Percentiles rank a stretch among this genome's conserved stretches.
Evolutionary conservation across 148 eudicot species (phyloP).

Genomic region (Euryodendron excelsum): DNA sequence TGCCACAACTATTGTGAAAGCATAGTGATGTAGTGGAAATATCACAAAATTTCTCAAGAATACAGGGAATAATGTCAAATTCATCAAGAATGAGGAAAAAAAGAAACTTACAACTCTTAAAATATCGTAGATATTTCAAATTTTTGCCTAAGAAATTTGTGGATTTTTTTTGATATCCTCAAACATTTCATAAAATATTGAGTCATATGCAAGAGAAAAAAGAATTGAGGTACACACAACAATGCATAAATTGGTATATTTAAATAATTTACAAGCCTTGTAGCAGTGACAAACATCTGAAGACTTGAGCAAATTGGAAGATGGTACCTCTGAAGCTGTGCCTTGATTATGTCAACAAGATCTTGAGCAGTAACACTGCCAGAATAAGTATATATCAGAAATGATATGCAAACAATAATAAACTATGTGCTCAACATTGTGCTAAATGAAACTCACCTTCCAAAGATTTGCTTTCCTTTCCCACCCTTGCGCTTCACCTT

Average conservation of each 20-base stretch:
- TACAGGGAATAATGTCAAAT: neutral
- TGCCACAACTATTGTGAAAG: neutral
- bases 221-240: too few species aligned
- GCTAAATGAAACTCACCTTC: slow-evolving; percentile 42
- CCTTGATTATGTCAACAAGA: slow-evolving; percentile 92
- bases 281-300: neutral
- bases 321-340: slow-evolving; percentile 85
- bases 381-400: slow-evolving; percentile 22
- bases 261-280: neutral
- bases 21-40: neutral
- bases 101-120: neutral
- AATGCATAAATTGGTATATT: neutral
- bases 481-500: slow-evolving; percentile 90
- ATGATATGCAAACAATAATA: neutral
- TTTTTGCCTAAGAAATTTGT: neutral
- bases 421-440: neutral
- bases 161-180: neutral
- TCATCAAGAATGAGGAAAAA: neutral
- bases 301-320: slow-evolving; percentile 1
- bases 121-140: neutral
- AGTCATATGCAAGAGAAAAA: neutral
- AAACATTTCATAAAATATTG: neutral
- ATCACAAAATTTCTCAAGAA: neutral
- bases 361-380: slow-evolving; percentile 95
- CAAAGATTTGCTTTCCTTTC: slow-evolving; percentile 90